phyloP scores from a whole-genome alignment of 176 grass and related monocot species.

The Eragrostis curvula region DNA sequence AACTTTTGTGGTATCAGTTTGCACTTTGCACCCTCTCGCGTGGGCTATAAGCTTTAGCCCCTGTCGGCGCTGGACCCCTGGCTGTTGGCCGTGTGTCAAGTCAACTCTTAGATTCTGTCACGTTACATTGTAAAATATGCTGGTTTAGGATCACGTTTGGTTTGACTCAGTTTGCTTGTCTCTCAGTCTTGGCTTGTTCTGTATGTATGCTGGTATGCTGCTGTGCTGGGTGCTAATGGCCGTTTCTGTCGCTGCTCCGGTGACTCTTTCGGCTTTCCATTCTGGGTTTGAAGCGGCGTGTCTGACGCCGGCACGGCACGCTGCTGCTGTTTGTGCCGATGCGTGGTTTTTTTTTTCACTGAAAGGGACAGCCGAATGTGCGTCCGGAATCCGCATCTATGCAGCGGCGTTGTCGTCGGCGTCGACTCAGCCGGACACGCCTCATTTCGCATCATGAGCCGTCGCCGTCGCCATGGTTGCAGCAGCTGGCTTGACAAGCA shows the following conservation, averaged over 20 bases:
- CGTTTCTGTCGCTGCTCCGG: not conserved
- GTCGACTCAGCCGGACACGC: not conserved
- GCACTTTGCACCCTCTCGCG: not conserved
- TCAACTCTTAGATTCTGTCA: not conserved
- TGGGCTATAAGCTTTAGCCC: not conserved
- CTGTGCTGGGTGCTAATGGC: not conserved
- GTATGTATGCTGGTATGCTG: not conserved
- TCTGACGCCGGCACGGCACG: not conserved
- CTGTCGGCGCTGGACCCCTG: not conserved
- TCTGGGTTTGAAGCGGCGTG: not conserved
- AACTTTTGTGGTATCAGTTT: conserved; percentile 6
- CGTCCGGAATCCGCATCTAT: not conserved
- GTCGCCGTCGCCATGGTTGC: not conserved
- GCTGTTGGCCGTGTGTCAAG: not conserved
- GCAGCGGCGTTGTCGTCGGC: not conserved
- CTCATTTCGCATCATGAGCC: not conserved
- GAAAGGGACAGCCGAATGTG: conserved; percentile 7
- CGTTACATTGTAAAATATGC: conserved; percentile 11
- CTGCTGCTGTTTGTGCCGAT: too few relatives aligned
- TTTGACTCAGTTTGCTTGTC: not conserved
- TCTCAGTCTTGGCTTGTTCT: not conserved
- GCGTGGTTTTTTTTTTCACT: not conserved
- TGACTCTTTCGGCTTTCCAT: not conserved
- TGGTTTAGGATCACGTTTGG: conserved; percentile 21
- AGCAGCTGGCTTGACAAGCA: not conserved